Evolutionary conservation across 2,329 filamentous ascomycete species (phyloP).

Genomic region (Clarireedia hainanense): DNA sequence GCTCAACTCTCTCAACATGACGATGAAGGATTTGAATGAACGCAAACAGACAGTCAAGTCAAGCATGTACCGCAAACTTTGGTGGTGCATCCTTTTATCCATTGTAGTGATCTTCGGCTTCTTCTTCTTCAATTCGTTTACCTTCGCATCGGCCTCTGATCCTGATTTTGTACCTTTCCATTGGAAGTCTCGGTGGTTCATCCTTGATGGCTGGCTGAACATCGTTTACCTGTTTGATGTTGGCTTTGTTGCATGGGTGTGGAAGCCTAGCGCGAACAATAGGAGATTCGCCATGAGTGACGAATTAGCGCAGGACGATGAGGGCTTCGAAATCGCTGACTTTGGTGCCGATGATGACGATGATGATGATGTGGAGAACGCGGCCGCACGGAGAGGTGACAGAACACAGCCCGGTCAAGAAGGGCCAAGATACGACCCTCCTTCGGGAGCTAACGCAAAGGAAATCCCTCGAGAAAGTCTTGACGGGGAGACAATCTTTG

Average conservation of each 20-base stretch:
- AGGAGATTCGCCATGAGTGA: constrained; percentile 97
- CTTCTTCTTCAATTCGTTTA: constrained; percentile 97
- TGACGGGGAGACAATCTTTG: constrained; percentile 93
- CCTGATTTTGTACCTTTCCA: constrained; percentile 91
- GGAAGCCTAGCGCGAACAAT: constrained; percentile 95
- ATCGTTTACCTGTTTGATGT: constrained; percentile 93
- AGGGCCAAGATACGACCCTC: constrained; percentile 30
- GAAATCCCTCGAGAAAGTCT: constrained; percentile 49
- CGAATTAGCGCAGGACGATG: constrained; percentile 96
- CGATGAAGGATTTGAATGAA: constrained; percentile 91
- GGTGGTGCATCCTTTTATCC: constrained; percentile 92
- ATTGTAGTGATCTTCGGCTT: constrained; percentile 96
- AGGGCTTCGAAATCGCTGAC: constrained; percentile 94
- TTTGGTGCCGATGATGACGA: constrained; percentile 64
- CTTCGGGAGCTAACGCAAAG: constrained; percentile 19
- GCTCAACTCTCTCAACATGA: constrained; percentile 86
- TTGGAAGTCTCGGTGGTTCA: constrained; percentile 97
- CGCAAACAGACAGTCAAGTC: constrained; percentile 92
- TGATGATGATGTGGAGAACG: constrained; percentile 46
- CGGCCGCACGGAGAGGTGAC: constrained; percentile 36
- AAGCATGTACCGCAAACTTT: constrained; percentile 94
- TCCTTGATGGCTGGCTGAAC: constrained; percentile 95
- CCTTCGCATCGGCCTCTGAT: constrained; percentile 76
- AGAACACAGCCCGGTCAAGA: constrained; percentile 34
- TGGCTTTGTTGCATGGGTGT: constrained; percentile 87